Conservation (phyloP, 768 basidiomycete species). For the Pisolithus microcarpus region DNA sequence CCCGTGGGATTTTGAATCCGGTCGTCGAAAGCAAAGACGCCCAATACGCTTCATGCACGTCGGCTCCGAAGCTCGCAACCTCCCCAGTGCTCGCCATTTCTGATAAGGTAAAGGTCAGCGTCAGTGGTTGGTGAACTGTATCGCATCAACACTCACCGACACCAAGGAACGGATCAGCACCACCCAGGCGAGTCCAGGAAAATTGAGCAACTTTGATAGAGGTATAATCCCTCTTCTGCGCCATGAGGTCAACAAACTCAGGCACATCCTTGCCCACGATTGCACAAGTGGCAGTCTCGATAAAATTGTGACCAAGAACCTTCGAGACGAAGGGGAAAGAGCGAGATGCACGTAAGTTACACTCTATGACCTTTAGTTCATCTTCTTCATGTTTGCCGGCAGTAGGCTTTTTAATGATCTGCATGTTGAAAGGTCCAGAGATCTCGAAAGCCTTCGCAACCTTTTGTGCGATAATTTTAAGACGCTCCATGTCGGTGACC, state of each 20-base stretch:
- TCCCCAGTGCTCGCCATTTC: slow-evolving; percentile 99
- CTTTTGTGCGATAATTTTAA: slow-evolving; percentile 92
- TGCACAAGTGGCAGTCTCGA: slow-evolving; percentile 85
- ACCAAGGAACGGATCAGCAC: slow-evolving; percentile 95
- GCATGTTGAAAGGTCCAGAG: slow-evolving; percentile 99
- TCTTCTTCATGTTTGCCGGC: slow-evolving; percentile 46
- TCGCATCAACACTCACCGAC: slow-evolving; percentile 58
- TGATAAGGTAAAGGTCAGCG: slow-evolving; percentile 24
- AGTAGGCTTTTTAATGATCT: slow-evolving; percentile 81
- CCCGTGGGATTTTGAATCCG: slow-evolving; percentile 86
- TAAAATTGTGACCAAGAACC: slow-evolving; percentile 95
- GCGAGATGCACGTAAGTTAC: slow-evolving; percentile 94
- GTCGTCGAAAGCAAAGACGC: slow-evolving; percentile 90
- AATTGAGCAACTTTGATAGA: slow-evolving; percentile 98
- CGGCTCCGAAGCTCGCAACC: slow-evolving; percentile 90
- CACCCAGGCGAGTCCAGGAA: slow-evolving; percentile 93
- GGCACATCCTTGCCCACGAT: slow-evolving; percentile 85
- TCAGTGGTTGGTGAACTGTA: not conserved
- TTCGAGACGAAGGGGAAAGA: slow-evolving; percentile 99
- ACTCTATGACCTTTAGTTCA: slow-evolving; percentile 95
- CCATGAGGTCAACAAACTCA: slow-evolving; percentile 87
- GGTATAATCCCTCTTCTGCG: slow-evolving; percentile 79
- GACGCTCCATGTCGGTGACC: slow-evolving; percentile 69
- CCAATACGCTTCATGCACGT: slow-evolving; percentile 96
- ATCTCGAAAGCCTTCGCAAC: slow-evolving; percentile 94